Evolutionary conservation across 208 protist species (phyloP), one percentile per base, ranked within the genome.

Genomic region (Hexamita inflata): DNA sequence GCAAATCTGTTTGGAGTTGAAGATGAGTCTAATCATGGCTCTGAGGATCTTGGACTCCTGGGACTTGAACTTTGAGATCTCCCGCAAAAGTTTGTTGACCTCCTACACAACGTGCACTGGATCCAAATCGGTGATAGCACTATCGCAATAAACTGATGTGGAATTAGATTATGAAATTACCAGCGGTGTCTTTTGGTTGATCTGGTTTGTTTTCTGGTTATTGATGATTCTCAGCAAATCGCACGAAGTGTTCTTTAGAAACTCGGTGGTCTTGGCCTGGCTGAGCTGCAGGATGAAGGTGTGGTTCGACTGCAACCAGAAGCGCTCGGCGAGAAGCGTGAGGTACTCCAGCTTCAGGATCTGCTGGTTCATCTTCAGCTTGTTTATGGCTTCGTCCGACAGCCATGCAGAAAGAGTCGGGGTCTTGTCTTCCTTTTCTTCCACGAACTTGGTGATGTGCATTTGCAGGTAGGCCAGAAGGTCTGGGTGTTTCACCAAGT

Each of bases 1-100:
- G 38, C 96, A 75, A 58, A 97, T 89, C 9, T 87, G 82, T 78
- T 94, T 94, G 0, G 91, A 91, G 26, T 98, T 49, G 53, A 95
- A 83, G 2, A 94, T 89, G 39, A 84, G 87, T 80, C 97, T 97
- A 28, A 98, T 83, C 49, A 88, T 78, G 11, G 94, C 90, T 38
- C 39, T 49, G 24, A n/a, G 38, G 7, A 77, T 2, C 32, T 1
- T 59, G 1, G 32, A 26, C 2, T 59, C 41, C n/a, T 15, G 4
- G 29, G 40, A 39, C 0, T 9, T 7, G n/a, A 77, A 4, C 29
- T 24, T 28, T 1, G 13, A 24, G 0, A 80, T 29, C 15, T 19
- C 0, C 24, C 2, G 19, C 4, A 74, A 24, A 7, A 79, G 58
- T 53, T 80, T 39, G 19, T 34, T 40, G 26, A 80, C 77, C 30